Evolutionary conservation across 768 basidiomycete species (phyloP).

Genomic region (Pholiota microspora): DNA sequence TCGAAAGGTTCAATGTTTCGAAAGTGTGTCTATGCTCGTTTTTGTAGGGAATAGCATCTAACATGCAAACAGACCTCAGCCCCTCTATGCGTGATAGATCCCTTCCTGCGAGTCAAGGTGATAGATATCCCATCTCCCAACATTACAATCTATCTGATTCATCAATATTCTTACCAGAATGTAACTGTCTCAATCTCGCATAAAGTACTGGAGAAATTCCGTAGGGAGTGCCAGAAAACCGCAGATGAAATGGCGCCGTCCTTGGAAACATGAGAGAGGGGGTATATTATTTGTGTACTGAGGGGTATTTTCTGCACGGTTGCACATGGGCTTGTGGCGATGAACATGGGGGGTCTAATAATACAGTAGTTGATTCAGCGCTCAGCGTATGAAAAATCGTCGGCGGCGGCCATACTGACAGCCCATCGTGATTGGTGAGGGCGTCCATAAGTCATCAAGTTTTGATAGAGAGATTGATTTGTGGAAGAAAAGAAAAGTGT

Average conservation of each 20-base stretch:
- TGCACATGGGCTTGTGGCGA: neutral
- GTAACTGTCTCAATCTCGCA: neutral
- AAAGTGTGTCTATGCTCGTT: neutral
- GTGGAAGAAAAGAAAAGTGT: neutral
- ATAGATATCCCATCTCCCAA: slow-evolving; percentile 1
- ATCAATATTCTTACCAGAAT: neutral
- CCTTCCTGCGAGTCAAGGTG: slow-evolving; percentile 7
- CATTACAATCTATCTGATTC: slow-evolving; percentile 11
- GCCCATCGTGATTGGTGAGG: neutral
- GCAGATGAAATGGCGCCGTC: neutral
- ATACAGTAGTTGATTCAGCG: neutral
- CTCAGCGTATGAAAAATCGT: neutral
- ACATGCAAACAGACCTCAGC: neutral
- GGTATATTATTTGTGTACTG: too few relatives aligned
- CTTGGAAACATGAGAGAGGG: too few relatives aligned
- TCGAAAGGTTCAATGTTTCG: neutral
- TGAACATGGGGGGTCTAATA: neutral
- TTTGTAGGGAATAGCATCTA: neutral
- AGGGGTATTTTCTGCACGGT: neutral
- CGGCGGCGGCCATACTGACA: neutral
- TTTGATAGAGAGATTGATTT: neutral
- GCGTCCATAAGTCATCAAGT: neutral
- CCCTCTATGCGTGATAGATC: neutral
- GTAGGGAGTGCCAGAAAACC: neutral
- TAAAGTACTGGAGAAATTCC: neutral